Evolutionary conservation across 345 rosid species (phyloP).

Genomic region (Lenwebbia sp.): DNA sequence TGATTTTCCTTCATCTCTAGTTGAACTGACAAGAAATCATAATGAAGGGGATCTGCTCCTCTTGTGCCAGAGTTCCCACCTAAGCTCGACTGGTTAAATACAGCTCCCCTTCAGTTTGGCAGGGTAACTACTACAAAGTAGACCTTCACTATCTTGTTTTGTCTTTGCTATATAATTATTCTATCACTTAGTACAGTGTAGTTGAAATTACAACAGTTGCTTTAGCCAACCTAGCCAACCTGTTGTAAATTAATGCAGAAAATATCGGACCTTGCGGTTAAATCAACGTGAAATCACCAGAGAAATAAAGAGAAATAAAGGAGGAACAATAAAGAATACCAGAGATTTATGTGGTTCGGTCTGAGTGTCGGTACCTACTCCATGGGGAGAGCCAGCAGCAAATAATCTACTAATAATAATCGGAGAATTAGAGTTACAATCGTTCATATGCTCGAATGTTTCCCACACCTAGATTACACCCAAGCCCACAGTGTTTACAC

Average conservation of each 20-base stretch:
- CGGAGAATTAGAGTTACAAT: background rate
- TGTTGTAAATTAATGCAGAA: background rate
- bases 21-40: background rate
- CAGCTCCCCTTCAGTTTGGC: constrained; percentile 74
- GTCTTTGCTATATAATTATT: background rate
- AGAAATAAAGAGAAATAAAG: background rate
- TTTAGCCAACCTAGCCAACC: background rate
- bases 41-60: constrained; percentile 42
- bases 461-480: background rate
- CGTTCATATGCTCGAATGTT: background rate
- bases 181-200: background rate
- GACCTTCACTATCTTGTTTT: background rate
- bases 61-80: constrained; percentile 78
- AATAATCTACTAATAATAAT: background rate
- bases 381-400: background rate
- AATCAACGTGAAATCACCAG: background rate
- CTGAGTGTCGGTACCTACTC: background rate
- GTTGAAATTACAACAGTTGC: background rate
- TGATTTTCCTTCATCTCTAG: background rate
- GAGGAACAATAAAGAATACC: background rate
- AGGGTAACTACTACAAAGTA: constrained; percentile 36
- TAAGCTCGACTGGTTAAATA: constrained; percentile 86
- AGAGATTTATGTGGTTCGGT: background rate
- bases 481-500: background rate
- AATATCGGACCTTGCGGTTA: background rate